Conservation (phyloP, 164 flowering plant species). For the Vitis amurensis region DNA sequence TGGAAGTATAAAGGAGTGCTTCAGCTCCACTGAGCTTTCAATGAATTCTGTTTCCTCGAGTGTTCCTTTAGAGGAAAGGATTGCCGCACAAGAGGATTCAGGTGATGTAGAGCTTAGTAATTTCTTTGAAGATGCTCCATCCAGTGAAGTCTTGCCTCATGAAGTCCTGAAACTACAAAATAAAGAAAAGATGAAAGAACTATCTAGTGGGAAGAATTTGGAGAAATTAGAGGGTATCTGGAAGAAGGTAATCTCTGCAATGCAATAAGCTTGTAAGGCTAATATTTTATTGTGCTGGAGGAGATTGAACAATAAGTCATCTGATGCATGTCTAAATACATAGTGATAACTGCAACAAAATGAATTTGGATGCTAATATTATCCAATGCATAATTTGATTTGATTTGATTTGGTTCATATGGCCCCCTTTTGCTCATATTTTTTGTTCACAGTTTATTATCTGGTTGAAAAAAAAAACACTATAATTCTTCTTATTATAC, state of each 20-base stretch:
- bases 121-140: conserved; percentile 64
- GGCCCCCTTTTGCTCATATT: background rate
- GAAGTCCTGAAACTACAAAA: conserved; percentile 52
- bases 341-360: too few relatives aligned
- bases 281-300: background rate
- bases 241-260: conserved; percentile 67
- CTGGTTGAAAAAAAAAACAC: too few relatives aligned
- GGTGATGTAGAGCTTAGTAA: conserved; percentile 65
- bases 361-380: background rate
- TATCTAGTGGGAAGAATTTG: conserved; percentile 39
- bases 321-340: too few relatives aligned
- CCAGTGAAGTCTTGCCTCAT: conserved; percentile 36
- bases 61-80: conserved; percentile 23
- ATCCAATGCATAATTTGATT: background rate
- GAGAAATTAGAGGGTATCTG: conserved; percentile 74
- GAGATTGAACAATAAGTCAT: too few relatives aligned
- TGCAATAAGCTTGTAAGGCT: conserved; percentile 3
- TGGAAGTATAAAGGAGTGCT: conserved; percentile 17
- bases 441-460: background rate
- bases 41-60: conserved; percentile 13
- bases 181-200: conserved; percentile 53
- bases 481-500: too few relatives aligned
- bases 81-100: conserved; percentile 33
- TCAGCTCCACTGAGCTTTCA: conserved; percentile 19
- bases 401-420: background rate